Conservation (phyloP, 2,329 filamentous ascomycete species). For the Arthrobotrys iridis region DNA sequence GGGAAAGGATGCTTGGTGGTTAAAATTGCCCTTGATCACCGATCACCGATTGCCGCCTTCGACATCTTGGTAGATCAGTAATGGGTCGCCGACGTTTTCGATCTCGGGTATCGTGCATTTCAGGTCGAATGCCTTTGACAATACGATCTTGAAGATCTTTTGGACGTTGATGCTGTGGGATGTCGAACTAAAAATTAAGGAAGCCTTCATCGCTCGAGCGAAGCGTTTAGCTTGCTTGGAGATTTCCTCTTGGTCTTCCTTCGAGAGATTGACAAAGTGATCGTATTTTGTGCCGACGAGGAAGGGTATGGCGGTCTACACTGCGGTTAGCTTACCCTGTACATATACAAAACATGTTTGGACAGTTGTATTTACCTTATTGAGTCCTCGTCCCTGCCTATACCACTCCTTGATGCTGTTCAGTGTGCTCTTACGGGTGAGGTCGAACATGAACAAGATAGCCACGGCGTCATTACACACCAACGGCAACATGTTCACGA, state of each 20-base stretch:
- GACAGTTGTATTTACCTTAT: slow-evolving; percentile 70
- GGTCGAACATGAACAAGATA: slow-evolving; percentile 99
- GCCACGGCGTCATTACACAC: slow-evolving; percentile 99
- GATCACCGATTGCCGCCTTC: slow-evolving; percentile 53
- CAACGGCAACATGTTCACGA: slow-evolving; percentile 99
- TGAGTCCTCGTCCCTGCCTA: slow-evolving; percentile 94
- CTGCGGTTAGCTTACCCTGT: background rate
- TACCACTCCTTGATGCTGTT: slow-evolving; percentile 99
- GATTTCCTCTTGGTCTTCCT: slow-evolving; percentile 98
- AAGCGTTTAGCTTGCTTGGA: slow-evolving; percentile 79
- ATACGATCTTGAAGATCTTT: slow-evolving; percentile 99
- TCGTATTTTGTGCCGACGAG: slow-evolving; percentile 98
- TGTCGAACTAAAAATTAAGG: slow-evolving; percentile 97
- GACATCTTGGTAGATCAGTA: slow-evolving; percentile 80
- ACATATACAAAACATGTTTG: background rate
- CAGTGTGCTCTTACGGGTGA: slow-evolving; percentile 95
- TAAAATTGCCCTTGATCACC: background rate
- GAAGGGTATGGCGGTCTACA: slow-evolving; percentile 90
- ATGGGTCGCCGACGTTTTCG: slow-evolving; percentile 94
- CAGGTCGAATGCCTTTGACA: slow-evolving; percentile 97
- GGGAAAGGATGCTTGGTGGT: background rate
- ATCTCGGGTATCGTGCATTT: slow-evolving; percentile 99
- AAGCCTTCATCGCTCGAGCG: slow-evolving; percentile 85
- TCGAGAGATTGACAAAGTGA: slow-evolving; percentile 98
- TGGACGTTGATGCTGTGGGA: slow-evolving; percentile 99